These are phyloP conservation scores for Daldinia loculata DNA, from an alignment of 495 filamentous ascomycete species.

Conservation along the genomic window DNA sequence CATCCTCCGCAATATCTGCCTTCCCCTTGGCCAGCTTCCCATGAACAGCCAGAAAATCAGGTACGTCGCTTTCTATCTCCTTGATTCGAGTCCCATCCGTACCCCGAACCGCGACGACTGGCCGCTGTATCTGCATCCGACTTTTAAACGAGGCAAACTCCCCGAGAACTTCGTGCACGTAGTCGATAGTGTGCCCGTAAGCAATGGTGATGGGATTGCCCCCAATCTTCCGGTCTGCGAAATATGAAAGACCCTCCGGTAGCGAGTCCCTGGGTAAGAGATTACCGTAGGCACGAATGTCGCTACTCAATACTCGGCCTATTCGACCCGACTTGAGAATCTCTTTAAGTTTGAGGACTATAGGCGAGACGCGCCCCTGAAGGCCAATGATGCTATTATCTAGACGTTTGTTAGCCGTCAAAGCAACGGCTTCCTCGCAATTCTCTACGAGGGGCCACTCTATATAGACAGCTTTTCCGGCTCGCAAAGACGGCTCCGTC, in stretches of 20 bases:
- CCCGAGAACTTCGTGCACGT: constrained; percentile 56
- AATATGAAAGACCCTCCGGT: constrained; percentile 52
- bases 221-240: constrained; percentile 55
- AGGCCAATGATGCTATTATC: constrained; percentile 61
- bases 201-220: constrained; percentile 63
- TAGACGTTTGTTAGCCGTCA: constrained; percentile 52
- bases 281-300: constrained; percentile 54
- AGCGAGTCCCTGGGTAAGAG: constrained; percentile 47
- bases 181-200: constrained; percentile 57
- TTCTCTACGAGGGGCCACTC: constrained; percentile 66
- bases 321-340: constrained; percentile 59
- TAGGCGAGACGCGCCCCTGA: constrained; percentile 58
- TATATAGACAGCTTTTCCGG: constrained; percentile 66
- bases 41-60: constrained; percentile 58
- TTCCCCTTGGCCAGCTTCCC: constrained; percentile 51
- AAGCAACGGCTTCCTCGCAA: constrained; percentile 49
- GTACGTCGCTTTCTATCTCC: constrained; percentile 49
- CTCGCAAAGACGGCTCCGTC: constrained; percentile 54
- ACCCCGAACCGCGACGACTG: constrained; percentile 48
- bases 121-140: constrained; percentile 58
- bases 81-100: constrained; percentile 34
- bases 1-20: constrained; percentile 37
- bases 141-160: constrained; percentile 52
- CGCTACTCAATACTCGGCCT: constrained; percentile 63
- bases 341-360: constrained; percentile 55